Base-by-base conservation (phyloP, 2,329 filamentous ascomycete genomes). In the Claviceps africana region DNA sequence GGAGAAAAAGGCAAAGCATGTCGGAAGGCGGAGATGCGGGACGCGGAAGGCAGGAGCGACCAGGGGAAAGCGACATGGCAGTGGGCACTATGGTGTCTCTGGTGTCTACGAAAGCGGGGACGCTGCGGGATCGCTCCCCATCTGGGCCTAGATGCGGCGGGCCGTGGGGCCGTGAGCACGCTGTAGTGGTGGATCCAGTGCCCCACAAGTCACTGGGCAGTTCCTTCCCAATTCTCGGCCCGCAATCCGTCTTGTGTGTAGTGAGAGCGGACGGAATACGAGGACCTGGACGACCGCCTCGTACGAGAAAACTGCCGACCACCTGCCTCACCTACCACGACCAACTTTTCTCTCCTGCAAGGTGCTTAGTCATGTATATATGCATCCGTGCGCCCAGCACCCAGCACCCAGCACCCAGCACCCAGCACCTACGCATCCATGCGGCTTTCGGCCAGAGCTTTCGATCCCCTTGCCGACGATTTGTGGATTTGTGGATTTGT, bases 181-280 rank as follows among this genome's bases (percentile, higher is more conserved):
- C 25, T 25, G 25, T 5, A 25, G 25, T 5, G 25, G 25, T 25
- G 25, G 25, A 5, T 5, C 25, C 25, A 25, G 25, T 5, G 25
- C 3, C 25, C 25, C 25, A 3, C 25, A 3, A 25, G 25, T 25
- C 35, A 17, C 15, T n/a, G 35, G 21, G 42, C 44, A 35, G 48
- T 40, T 39, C 48, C 52, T 53, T 51, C 48, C 51, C 44, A 46
- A 47, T 43, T 43, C 33, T 13, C 40, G 44, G 17, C 35, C 15
- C 3, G 25, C 25, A 25, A 25, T 25, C 25, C 25, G 25, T 25
- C 25, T 3, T 25, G 25, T 25, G 31, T 33, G 5, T 31, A 8
- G 48, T 50, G 28, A 43, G 44, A 17, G 31, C 19, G 28, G 48
- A 53, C 19, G 28, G 48, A 53, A 53, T 53, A 53, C 52, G 52